phyloP scores from a whole-genome alignment of 805 yeast species.

The Wickerhamomyces strasburgensis region DNA sequence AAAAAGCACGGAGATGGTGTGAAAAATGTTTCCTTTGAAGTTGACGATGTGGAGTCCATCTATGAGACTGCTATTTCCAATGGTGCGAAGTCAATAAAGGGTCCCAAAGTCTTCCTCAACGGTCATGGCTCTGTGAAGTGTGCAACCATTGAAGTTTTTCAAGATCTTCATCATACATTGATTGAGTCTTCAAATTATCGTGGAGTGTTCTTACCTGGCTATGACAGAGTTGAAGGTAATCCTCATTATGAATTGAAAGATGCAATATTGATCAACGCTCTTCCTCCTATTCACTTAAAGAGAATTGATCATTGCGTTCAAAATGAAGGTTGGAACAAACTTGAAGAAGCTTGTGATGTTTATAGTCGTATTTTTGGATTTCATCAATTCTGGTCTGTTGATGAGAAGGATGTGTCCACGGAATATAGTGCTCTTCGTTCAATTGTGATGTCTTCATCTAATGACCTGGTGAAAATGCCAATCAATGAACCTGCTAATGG shows the following conservation, averaged over 20 bases:
- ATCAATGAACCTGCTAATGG: conserved; percentile 81
- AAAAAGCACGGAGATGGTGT: conserved; percentile 72
- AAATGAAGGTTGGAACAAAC: conserved; percentile 65
- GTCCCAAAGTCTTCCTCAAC: conserved; percentile 34
- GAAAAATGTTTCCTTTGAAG: conserved; percentile 69
- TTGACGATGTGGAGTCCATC: conserved; percentile 42
- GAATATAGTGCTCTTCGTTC: conserved; percentile 65
- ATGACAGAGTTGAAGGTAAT: conserved; percentile 9
- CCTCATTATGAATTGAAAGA: conserved; percentile 2
- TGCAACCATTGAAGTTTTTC: conserved; percentile 50
- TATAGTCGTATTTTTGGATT: conserved; percentile 66
- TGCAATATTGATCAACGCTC: conserved; percentile 4
- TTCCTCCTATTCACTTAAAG: conserved; percentile 36
- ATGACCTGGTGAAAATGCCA: conserved; percentile 70
- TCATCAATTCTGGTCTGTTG: conserved; percentile 81
- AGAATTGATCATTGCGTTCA: conserved; percentile 78
- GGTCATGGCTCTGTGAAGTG: conserved; percentile 43
- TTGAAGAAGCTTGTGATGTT: conserved; percentile 52
- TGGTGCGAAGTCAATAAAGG: conserved; percentile 44
- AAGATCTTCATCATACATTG: conserved; percentile 69
- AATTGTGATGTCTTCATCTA: conserved; percentile 68
- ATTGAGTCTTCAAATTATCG: conserved; percentile 37
- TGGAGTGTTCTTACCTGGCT: conserved; percentile 52
- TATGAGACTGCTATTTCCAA: conserved; percentile 41
- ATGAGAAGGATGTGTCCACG: conserved; percentile 69